Conservation (phyloP, 2,329 filamentous ascomycete species). For the Magnaporthales sp. region DNA sequence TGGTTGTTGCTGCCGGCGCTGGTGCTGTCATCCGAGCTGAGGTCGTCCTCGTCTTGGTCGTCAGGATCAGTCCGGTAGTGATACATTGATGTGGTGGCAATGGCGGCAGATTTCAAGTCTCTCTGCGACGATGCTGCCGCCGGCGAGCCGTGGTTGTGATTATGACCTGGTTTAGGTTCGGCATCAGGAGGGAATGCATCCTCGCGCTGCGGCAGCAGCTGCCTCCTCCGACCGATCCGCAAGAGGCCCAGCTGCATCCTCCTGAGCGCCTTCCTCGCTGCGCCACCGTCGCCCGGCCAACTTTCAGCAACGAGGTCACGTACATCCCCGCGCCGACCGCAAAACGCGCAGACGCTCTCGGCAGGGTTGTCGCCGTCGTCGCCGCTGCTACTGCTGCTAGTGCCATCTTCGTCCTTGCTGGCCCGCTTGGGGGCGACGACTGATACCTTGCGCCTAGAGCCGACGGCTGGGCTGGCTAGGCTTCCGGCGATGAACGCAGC, state of each 20-base stretch:
- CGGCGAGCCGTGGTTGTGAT: neutral
- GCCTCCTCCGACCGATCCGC: neutral
- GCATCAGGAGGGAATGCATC: neutral
- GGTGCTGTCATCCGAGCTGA: neutral
- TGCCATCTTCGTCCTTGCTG: neutral
- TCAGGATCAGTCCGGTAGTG: neutral
- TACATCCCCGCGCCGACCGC: neutral
- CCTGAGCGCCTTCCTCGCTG: neutral
- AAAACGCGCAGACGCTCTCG: neutral
- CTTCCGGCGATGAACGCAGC: slow-evolving; percentile 3
- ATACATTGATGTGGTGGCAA: neutral
- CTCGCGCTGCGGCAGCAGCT: neutral
- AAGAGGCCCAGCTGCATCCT: neutral
- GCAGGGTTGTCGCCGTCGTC: neutral
- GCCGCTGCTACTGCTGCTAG: neutral
- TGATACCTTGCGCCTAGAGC: slow-evolving; percentile 4
- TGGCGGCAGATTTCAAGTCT: neutral
- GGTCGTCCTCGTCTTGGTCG: slow-evolving; percentile 5
- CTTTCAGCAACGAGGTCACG: neutral
- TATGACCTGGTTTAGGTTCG: neutral
- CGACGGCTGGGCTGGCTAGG: slow-evolving; percentile 5
- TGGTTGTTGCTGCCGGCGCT: slow-evolving; percentile 11
- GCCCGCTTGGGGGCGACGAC: neutral
- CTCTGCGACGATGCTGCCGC: neutral
- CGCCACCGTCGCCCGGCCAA: slow-evolving; percentile 1